Conservation (phyloP, 1,284 basidiomycete species). For the Meripilus lineatus region DNA sequence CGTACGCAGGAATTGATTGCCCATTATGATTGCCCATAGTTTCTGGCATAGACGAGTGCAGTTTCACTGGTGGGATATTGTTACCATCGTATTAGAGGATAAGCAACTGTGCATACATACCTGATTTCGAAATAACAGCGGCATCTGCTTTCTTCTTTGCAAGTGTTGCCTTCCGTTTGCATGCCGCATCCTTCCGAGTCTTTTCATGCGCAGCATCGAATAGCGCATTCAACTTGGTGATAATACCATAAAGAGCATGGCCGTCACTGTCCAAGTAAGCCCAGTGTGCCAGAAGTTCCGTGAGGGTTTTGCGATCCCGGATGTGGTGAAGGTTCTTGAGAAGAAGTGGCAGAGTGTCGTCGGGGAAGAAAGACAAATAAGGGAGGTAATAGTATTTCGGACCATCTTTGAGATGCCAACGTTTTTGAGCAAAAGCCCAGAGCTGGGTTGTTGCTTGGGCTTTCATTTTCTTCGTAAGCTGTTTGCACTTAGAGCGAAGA, state of each 20-base stretch:
- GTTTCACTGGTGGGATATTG: no score
- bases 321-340: not conserved
- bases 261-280: not conserved
- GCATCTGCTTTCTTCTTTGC: no score
- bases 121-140: no score
- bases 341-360: not conserved
- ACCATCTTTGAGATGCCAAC: not conserved
- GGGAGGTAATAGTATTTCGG: not conserved
- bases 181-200: no score
- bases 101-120: no score
- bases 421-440: not conserved
- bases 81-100: no score
- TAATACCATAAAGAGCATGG: not conserved
- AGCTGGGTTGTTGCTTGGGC: not conserved
- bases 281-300: not conserved
- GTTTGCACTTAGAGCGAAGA: not conserved
- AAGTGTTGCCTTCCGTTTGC: no score
- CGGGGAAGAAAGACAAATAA: not conserved
- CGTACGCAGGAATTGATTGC: no score
- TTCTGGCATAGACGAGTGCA: no score
- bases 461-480: not conserved
- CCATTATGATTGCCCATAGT: no score
- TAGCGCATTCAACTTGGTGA: not conserved
- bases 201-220: not conserved
- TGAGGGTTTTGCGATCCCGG: not conserved